These are phyloP conservation scores for Phytophthora hybrid DNA, from an alignment of 352 stramenopile genomes.

Conservation along the genomic window DNA sequence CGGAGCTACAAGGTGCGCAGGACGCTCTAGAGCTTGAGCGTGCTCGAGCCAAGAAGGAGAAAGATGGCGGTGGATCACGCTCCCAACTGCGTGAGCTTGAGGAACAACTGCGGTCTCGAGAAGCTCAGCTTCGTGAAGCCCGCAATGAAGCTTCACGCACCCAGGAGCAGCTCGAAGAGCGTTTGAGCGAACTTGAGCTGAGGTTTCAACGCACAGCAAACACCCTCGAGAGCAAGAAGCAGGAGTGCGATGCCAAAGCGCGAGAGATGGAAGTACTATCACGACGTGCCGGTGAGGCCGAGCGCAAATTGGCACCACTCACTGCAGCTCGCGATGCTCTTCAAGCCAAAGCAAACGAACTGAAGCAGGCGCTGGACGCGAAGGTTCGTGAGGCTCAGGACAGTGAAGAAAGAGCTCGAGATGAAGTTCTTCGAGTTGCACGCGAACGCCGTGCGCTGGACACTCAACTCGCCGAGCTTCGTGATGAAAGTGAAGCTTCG, in stretches of 20 bases:
- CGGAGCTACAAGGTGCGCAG: constrained; percentile 65
- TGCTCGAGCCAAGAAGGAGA: constrained; percentile 59
- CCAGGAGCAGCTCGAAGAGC: constrained; percentile 37
- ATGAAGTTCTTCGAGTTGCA: constrained; percentile 49
- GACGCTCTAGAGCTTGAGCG: constrained; percentile 68
- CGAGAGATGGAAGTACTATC: constrained; percentile 63
- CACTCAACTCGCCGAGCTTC: constrained; percentile 47
- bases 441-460: constrained; percentile 77
- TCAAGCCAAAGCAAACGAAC: constrained; percentile 57
- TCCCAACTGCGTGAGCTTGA: constrained; percentile 51
- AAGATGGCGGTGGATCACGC: constrained; percentile 38
- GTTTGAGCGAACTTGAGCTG: constrained; percentile 31
- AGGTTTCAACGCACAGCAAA: constrained; percentile 31
- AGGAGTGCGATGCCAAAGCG: constrained; percentile 61
- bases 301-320: constrained; percentile 68
- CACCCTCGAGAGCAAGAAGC: constrained; percentile 65
- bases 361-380: constrained; percentile 64
- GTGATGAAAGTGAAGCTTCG: constrained; percentile 62
- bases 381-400: constrained; percentile 63
- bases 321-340: constrained; percentile 60
- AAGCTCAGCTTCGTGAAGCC: constrained; percentile 32
- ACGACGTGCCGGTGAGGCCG: constrained; percentile 57
- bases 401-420: constrained; percentile 55
- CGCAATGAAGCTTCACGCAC: constrained; percentile 30
- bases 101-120: constrained; percentile 49